phyloP scores from a whole-genome alignment of 148 eudicot species.

The Chenopodium album region DNA sequence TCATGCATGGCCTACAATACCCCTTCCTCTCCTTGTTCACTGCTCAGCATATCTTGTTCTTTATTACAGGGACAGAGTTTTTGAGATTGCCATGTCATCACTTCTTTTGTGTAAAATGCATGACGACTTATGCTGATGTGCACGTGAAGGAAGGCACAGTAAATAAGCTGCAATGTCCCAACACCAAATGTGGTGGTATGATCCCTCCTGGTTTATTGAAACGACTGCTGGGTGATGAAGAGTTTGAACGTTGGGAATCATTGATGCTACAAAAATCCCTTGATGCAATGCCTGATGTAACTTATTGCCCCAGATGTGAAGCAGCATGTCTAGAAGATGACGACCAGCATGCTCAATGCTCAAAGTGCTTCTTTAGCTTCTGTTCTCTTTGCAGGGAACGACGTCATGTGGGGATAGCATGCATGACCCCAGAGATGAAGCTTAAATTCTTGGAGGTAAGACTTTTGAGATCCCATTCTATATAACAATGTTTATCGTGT shows the following conservation, averaged over 20 bases:
- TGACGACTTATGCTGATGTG: constrained; percentile 72
- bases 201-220: constrained; percentile 83
- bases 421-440: constrained; percentile 88
- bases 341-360: constrained; percentile 83
- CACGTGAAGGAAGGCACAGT: constrained; percentile 80
- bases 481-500: neutral
- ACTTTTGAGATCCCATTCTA: neutral
- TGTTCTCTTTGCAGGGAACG: constrained; percentile 82
- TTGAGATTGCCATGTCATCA: constrained; percentile 82
- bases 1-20: no score
- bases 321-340: constrained; percentile 84
- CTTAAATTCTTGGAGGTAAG: constrained; percentile 67
- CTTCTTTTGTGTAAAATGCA: constrained; percentile 81
- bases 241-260: constrained; percentile 84
- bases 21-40: constrained; percentile 7
- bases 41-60: constrained; percentile 12
- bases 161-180: constrained; percentile 68
- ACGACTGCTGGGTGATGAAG: constrained; percentile 63
- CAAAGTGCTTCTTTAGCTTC: constrained; percentile 87
- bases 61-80: constrained; percentile 67
- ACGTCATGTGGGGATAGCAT: constrained; percentile 76
- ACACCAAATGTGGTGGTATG: constrained; percentile 83
- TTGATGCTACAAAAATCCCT: constrained; percentile 75
- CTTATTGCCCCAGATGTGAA: constrained; percentile 97
- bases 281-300: constrained; percentile 84